Conservation (phyloP, 1,139 yeast genomes). For the Pichia sp. region DNA sequence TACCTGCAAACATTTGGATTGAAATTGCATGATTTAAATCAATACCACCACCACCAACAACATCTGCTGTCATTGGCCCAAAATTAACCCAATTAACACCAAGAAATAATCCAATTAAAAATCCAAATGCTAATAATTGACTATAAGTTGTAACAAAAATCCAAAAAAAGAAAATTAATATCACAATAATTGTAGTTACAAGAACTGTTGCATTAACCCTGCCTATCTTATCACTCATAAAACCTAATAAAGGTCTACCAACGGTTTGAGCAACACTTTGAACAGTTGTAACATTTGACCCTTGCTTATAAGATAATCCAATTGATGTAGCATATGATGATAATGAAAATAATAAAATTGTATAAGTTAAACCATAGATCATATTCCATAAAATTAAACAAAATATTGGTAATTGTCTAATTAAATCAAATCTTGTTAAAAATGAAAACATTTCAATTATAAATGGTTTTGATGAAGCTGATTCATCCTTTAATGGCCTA, state of each 20-base stretch:
- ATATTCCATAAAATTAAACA: conserved; percentile 52
- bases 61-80: conserved; percentile 54
- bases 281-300: conserved; percentile 54
- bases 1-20: conserved; percentile 28
- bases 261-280: conserved; percentile 58
- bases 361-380: conserved; percentile 41
- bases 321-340: conserved; percentile 56
- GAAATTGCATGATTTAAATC: conserved; percentile 33
- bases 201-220: conserved; percentile 45
- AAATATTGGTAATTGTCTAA: conserved; percentile 32
- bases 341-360: conserved; percentile 53
- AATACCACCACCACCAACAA: conserved; percentile 33
- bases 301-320: conserved; percentile 51
- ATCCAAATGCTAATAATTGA: conserved; percentile 46
- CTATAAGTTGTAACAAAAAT: conserved; percentile 46
- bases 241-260: conserved; percentile 63
- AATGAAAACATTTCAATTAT: conserved; percentile 16
- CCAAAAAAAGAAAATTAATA: conserved; percentile 39
- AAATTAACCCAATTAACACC: conserved; percentile 65
- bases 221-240: conserved; percentile 52
- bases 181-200: conserved; percentile 29
- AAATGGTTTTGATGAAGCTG: conserved; percentile 19
- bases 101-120: conserved; percentile 46
- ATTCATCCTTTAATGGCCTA: conserved; percentile 30
- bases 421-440: conserved; percentile 12